Percentiles rank a stretch among this genome's conserved stretches.
These are phyloP conservation scores for Saccharomyces jurei DNA, from an alignment of 805 yeast species.

Conservation along the genomic window DNA sequence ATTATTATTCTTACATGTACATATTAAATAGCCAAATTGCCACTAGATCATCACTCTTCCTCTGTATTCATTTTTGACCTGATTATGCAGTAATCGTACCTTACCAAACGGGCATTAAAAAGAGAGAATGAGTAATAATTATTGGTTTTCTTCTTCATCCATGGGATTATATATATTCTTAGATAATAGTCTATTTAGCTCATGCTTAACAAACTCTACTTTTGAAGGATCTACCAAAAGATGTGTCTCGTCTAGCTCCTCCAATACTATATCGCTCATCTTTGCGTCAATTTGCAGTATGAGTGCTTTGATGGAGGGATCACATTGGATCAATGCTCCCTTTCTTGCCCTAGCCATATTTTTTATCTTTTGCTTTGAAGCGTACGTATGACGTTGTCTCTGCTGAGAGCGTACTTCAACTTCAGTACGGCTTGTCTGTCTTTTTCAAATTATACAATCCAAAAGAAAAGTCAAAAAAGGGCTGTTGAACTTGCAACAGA, in stretches of 20 bases:
- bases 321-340: conserved; percentile 57
- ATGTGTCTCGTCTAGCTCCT: conserved; percentile 88
- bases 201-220: conserved; percentile 67
- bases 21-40: conserved; percentile 1
- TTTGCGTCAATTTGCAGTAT: conserved; percentile 75
- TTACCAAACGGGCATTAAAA: not conserved
- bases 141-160: conserved; percentile 52
- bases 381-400: not conserved
- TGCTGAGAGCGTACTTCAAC: not conserved
- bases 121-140: not conserved
- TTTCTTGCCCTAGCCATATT: conserved; percentile 47
- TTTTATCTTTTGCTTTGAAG: not conserved
- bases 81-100: not conserved
- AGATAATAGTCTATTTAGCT: conserved; percentile 66
- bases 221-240: conserved; percentile 69
- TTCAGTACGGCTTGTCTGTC: not conserved
- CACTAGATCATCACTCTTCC: not conserved
- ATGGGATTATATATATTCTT: conserved; percentile 80
- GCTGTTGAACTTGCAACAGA: not conserved
- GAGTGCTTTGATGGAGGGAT: conserved; percentile 86
- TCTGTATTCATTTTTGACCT: not conserved
- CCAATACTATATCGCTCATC: conserved; percentile 61
- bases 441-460: not conserved
- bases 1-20: not conserved
- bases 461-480: not conserved